Evolutionary conservation across 768 basidiomycete species (phyloP).

Genomic region (Trametopsis cervina): DNA sequence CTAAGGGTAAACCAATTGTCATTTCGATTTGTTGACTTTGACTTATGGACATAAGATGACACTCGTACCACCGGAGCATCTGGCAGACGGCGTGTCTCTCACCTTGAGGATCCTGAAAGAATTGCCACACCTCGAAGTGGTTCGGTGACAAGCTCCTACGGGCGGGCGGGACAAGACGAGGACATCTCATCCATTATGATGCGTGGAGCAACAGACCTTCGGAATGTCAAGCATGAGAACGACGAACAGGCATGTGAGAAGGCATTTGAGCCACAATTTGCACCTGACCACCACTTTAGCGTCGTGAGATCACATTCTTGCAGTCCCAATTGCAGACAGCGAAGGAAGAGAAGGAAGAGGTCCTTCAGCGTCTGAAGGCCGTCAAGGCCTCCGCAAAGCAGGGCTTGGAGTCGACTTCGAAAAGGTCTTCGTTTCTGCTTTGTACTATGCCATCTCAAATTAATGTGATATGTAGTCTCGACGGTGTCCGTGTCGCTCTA

Average conservation of each 20-base stretch:
- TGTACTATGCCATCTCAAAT: neutral
- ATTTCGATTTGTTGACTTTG: neutral
- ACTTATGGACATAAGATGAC: neutral
- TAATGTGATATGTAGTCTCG: conserved; percentile 11
- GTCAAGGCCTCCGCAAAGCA: conserved; percentile 21
- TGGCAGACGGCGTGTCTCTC: no score
- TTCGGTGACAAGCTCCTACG: conserved; percentile 16
- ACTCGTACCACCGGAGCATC: neutral
- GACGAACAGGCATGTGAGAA: conserved; percentile 19
- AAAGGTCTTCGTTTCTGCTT: conserved; percentile 13
- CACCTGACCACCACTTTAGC: conserved; percentile 14
- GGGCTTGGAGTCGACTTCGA: conserved; percentile 17
- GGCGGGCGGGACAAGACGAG: conserved; percentile 14
- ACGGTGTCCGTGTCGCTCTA: conserved; percentile 11
- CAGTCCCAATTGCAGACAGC: conserved; percentile 15
- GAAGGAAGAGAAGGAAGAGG: conserved; percentile 20
- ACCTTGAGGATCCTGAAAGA: neutral
- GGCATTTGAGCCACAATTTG: no score
- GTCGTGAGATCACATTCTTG: conserved; percentile 19
- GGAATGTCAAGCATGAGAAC: conserved; percentile 19
- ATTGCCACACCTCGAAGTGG: conserved; percentile 16
- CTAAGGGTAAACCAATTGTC: neutral
- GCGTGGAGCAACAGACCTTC: conserved; percentile 21
- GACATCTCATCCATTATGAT: conserved; percentile 25
- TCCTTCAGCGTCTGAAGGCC: conserved; percentile 15